Conservation (phyloP, 257 asterid species). For the Gynochthodes officinalis region DNA sequence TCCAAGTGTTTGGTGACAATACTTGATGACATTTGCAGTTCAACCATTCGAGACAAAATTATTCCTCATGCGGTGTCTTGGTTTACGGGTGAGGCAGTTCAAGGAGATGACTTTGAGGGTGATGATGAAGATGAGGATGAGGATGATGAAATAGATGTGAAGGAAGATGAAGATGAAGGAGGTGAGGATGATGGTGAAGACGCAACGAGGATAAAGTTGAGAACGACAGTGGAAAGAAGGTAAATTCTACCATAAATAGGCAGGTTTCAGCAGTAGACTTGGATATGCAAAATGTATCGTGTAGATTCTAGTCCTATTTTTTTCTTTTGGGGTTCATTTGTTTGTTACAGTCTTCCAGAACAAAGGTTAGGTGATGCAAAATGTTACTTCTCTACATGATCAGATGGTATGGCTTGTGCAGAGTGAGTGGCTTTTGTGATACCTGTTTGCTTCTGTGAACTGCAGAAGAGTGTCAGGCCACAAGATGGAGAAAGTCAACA, state of each 20-base stretch:
- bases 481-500: constrained; percentile 36
- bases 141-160: constrained; percentile 23
- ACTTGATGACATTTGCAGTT: constrained; percentile 38
- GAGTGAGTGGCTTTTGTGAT: constrained; percentile 12
- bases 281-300: neutral
- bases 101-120: constrained; percentile 42
- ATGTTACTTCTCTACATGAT: constrained; percentile 1
- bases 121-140: constrained; percentile 13
- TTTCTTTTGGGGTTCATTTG: neutral
- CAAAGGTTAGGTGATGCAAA: constrained; percentile 24
- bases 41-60: constrained; percentile 66
- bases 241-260: constrained; percentile 14
- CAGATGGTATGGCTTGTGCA: neutral
- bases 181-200: constrained; percentile 27
- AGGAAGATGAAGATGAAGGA: constrained; percentile 23
- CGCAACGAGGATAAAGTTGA: constrained; percentile 22
- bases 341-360: constrained; percentile 35
- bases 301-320: neutral
- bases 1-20: neutral
- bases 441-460: constrained; percentile 22
- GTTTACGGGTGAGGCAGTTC: constrained; percentile 86
- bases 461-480: constrained; percentile 36
- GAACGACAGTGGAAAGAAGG: constrained; percentile 47
- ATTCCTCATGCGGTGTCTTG: constrained; percentile 86
- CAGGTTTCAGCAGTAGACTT: neutral